phyloP scores from a whole-genome alignment of 495 filamentous ascomycete species.

The Filosporella fistucella region DNA sequence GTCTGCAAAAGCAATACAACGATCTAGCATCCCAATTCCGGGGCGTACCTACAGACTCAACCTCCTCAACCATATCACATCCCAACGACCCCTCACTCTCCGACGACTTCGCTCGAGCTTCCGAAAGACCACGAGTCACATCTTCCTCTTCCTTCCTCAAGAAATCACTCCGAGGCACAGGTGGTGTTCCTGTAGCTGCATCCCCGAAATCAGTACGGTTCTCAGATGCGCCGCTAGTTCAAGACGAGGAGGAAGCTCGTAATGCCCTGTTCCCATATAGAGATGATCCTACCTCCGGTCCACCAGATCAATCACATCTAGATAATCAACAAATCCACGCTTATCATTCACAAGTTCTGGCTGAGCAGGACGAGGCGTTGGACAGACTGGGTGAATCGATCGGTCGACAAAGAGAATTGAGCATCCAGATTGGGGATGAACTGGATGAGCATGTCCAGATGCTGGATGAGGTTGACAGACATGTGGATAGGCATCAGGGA shows the following conservation, averaged over 20 bases:
- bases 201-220: conserved; percentile 83
- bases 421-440: conserved; percentile 95
- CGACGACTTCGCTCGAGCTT: conserved; percentile 63
- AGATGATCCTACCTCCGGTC: conserved; percentile 38
- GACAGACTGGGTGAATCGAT: conserved; percentile 82
- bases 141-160: conserved; percentile 38
- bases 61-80: conserved; percentile 41
- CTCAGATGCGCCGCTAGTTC: conserved; percentile 57
- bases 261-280: conserved; percentile 64
- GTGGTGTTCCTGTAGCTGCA: conserved; percentile 12
- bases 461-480: conserved; percentile 81
- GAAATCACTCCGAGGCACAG: conserved; percentile 21
- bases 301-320: conserved; percentile 57
- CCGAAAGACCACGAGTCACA: conserved; percentile 29
- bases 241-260: conserved; percentile 46
- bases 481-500: conserved; percentile 74
- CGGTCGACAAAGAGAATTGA: conserved; percentile 86
- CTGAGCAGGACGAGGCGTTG: conserved; percentile 89
- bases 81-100: conserved; percentile 66
- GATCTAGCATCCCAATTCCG: conserved; percentile 57
- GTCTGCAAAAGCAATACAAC: conserved; percentile 52
- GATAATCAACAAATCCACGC: conserved; percentile 83
- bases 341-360: conserved; percentile 74
- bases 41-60: conserved; percentile 48
- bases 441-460: conserved; percentile 83